phyloP scores from a whole-genome alignment of 805 yeast genomes.

The Nematodospora valgi region DNA sequence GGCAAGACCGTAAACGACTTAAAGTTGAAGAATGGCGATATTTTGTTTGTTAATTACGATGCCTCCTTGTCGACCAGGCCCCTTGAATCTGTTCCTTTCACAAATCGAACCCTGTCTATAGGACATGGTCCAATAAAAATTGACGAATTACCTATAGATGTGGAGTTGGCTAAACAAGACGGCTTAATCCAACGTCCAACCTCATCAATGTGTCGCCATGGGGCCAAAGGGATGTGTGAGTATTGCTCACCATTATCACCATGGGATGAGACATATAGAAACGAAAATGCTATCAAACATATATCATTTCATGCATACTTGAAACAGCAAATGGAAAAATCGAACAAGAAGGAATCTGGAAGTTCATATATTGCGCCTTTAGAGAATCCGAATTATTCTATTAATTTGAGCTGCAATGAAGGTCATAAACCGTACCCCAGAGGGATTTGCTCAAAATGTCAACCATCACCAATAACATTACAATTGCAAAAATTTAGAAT shows the following conservation, averaged over 20 bases:
- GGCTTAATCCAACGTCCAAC: conserved; percentile 71
- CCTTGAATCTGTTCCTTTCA: too few species aligned
- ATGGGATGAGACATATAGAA: conserved; percentile 78
- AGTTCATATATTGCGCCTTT: conserved; percentile 71
- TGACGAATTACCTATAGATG: conserved; percentile 67
- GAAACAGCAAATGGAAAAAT: conserved; percentile 70
- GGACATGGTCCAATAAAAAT: conserved; percentile 17
- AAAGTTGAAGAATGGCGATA: conserved; percentile 56
- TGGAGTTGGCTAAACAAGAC: conserved; percentile 54
- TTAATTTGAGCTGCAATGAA: conserved; percentile 60
- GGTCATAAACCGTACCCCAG: conserved; percentile 94
- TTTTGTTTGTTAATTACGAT: conserved; percentile 46
- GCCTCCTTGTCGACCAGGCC: background rate
- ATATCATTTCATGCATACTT: conserved; percentile 81
- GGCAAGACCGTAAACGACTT: conserved; percentile 39
- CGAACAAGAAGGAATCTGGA: conserved; percentile 56
- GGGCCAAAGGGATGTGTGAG: conserved; percentile 96
- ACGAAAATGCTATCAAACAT: conserved; percentile 79
- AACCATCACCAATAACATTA: conserved; percentile 90
- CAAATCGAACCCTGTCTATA: too few species aligned
- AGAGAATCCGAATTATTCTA: conserved; percentile 64
- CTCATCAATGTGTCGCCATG: conserved; percentile 74
- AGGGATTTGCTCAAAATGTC: conserved; percentile 95
- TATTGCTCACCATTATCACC: conserved; percentile 95
- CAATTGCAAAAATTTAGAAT: conserved; percentile 88